Percentiles rank a stretch among this genome's conserved stretches.
These are phyloP conservation scores for Rosa lucieae DNA, from an alignment of 306 rosid species.

Conservation along the genomic window DNA sequence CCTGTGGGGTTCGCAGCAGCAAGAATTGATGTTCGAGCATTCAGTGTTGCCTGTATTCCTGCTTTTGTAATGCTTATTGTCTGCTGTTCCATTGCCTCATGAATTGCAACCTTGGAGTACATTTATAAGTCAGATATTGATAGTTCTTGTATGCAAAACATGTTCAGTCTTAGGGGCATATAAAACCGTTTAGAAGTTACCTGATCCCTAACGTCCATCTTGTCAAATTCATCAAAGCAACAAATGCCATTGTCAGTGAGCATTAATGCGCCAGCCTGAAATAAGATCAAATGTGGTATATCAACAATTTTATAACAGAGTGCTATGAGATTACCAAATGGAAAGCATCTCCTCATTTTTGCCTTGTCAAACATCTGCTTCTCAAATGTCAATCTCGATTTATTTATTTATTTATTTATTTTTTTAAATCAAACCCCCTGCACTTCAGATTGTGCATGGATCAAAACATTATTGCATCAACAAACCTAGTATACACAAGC, in stretches of 20 bases:
- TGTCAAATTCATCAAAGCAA: constrained; percentile 95
- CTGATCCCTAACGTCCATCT: constrained; percentile 97
- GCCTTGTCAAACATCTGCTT: not conserved
- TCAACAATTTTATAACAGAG: constrained; percentile 18
- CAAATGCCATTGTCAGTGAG: constrained; percentile 98
- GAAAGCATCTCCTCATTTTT: not conserved
- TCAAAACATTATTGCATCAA: not conserved
- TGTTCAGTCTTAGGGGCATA: constrained; percentile 1
- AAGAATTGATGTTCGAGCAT: constrained; percentile 96
- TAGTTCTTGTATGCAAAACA: constrained; percentile 20
- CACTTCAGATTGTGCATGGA: not conserved
- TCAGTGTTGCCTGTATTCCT: constrained; percentile 97
- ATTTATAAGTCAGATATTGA: constrained; percentile 36
- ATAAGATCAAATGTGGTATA: constrained; percentile 16
- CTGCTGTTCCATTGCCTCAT: constrained; percentile 99
- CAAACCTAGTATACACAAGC: not conserved
- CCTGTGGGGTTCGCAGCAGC: constrained; percentile 99
- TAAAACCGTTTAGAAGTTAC: constrained; percentile 35
- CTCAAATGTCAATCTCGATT: not conserved
- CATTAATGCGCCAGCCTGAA: constrained; percentile 98
- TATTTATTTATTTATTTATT: too few species aligned
- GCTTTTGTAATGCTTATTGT: constrained; percentile 99
- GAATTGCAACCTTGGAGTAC: constrained; percentile 87
- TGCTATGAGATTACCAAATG: constrained; percentile 7
- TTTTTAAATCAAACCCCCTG: not conserved